Evolutionary conservation across 768 basidiomycete genomes (phyloP).

Genomic region (Auriculariales sp.): DNA sequence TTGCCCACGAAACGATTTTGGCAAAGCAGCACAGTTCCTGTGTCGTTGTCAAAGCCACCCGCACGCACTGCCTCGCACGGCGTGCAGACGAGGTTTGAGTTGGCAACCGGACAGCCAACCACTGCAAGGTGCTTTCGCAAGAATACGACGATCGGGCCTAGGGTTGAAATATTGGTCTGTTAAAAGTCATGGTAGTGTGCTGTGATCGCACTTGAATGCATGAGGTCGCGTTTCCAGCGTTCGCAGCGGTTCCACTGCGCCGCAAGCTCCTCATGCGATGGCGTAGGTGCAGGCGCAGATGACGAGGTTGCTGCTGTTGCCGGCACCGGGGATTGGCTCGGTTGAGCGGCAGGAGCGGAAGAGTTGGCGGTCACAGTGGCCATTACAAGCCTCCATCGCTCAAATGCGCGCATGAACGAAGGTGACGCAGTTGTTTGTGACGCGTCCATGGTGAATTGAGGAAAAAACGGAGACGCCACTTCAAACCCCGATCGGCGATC

Average conservation of each 20-base stretch:
- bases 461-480: too few relatives aligned
- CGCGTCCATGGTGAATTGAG: too few relatives aligned
- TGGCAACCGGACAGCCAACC: constrained; percentile 54
- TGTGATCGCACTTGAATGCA: constrained; percentile 20
- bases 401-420: too few relatives aligned
- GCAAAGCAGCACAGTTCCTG: constrained; percentile 72
- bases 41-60: constrained; percentile 72
- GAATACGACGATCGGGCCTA: constrained; percentile 82
- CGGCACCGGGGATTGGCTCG: too few relatives aligned
- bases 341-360: too few relatives aligned
- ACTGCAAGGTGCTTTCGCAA: constrained; percentile 83
- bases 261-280: not conserved
- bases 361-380: too few relatives aligned
- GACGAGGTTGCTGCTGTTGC: not conserved
- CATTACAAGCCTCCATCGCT: too few relatives aligned
- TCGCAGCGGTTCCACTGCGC: not conserved
- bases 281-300: not conserved
- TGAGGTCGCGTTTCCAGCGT: not conserved
- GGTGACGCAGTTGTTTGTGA: too few relatives aligned
- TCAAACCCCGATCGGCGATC: too few relatives aligned
- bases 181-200: too few relatives aligned
- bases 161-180: too few relatives aligned
- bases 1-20: constrained; percentile 70
- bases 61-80: constrained; percentile 64
- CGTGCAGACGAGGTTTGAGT: constrained; percentile 64